Evolutionary conservation across 176 grass and related monocot species (phyloP).

Genomic region (Metroxylon sagu): DNA sequence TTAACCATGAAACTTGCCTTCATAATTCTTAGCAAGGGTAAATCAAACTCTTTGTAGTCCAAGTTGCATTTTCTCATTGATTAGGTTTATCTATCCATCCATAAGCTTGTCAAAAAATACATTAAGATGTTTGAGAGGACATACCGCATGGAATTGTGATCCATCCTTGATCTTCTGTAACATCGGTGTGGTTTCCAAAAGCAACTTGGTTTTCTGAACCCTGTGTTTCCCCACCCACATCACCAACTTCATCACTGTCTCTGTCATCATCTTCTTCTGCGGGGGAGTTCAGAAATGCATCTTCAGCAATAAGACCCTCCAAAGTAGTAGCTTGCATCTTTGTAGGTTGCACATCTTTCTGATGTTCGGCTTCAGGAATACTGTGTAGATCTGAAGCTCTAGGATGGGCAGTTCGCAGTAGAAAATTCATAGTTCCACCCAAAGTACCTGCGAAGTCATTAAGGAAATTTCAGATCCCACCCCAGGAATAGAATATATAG

Average conservation of each 20-base stretch:
- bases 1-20: no score
- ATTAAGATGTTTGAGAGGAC: slow-evolving; percentile 8
- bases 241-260: slow-evolving; percentile 11
- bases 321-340: slow-evolving; percentile 28
- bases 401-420: slow-evolving; percentile 43
- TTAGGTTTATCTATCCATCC: no score
- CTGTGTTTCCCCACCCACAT: slow-evolving; percentile 10
- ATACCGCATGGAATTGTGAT: slow-evolving; percentile 57
- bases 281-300: slow-evolving; percentile 13
- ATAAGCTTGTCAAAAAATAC: not conserved
- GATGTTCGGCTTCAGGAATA: slow-evolving; percentile 25
- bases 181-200: slow-evolving; percentile 42
- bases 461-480: no score
- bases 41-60: no score
- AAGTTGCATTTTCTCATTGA: no score
- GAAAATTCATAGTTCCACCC: slow-evolving; percentile 51
- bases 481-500: no score
- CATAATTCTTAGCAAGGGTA: no score
- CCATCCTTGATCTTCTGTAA: slow-evolving; percentile 49
- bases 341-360: not conserved
- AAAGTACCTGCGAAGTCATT: slow-evolving; percentile 18
- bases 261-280: slow-evolving; percentile 12
- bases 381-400: slow-evolving; percentile 18
- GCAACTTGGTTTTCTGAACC: slow-evolving; percentile 10
- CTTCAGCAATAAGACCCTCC: slow-evolving; percentile 55